Base-by-base conservation (phyloP, 2,329 filamentous ascomycete genomes). In the Diaporthe sp. region DNA sequence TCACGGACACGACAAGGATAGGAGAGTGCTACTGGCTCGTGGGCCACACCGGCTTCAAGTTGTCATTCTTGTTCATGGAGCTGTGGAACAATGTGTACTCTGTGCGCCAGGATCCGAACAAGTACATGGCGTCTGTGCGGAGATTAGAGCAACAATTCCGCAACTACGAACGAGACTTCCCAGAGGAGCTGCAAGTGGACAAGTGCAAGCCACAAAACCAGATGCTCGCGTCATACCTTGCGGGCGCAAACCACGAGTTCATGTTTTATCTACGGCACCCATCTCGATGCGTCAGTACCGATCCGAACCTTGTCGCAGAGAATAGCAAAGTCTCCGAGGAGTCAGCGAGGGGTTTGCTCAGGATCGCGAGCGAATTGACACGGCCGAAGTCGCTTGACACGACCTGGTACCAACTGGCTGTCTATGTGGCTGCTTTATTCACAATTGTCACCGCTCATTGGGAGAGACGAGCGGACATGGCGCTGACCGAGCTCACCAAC, bases 381-480 rank as follows among this genome's bases (percentile, higher is more conserved):
- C 88, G 87, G 77, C 85, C 92, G 73, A 94, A 92, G 79, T 91
- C 91, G 58, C 84, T 96, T 6, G 94, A 96, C 79, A 94, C 93
- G 1, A 94, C n/a, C n/a, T n/a, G n/a, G n/a, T n/a, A n/a, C n/a
- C n/a, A n/a, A n/a, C n/a, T n/a, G n/a, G n/a, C n/a, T n/a, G n/a
- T n/a, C n/a, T n/a, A n/a, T n/a, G n/a, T n/a, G n/a, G n/a, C n/a
- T n/a, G n/a, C n/a, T n/a, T n/a, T n/a, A n/a, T n/a, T n/a, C n/a
- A n/a, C n/a, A n/a, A n/a, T n/a, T n/a, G n/a, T n/a, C n/a, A n/a
- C n/a, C n/a, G n/a, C n/a, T n/a, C n/a, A n/a, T n/a, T n/a, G n/a
- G n/a, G n/a, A n/a, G n/a, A n/a, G n/a, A n/a, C n/a, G n/a, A n/a
- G n/a, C n/a, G n/a, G n/a, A n/a, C n/a, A n/a, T n/a, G n/a, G n/a